phyloP scores from a whole-genome alignment of 306 rosid genomes.

The Malus sylvestris region DNA sequence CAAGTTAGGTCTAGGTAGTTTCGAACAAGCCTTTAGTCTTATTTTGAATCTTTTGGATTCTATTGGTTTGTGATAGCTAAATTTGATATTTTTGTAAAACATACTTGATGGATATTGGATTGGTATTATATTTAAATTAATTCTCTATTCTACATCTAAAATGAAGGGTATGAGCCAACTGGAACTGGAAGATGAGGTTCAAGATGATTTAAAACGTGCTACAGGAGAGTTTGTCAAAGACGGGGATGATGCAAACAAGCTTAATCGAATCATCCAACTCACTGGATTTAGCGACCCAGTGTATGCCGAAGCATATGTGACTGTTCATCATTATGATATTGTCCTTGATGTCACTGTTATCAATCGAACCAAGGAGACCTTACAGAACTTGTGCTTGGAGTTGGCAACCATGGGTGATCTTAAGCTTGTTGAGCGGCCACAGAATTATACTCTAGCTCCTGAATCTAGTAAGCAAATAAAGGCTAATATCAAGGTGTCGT shows the following conservation, averaged over 20 bases:
- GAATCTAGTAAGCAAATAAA: conserved; percentile 73
- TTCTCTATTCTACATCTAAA: not conserved
- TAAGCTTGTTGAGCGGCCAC: conserved; percentile 76
- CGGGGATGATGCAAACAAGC: conserved; percentile 60
- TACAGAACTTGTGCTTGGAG: conserved; percentile 75
- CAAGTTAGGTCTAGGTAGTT: not conserved
- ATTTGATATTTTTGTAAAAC: not conserved
- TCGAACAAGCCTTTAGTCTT: not conserved
- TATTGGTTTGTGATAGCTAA: not conserved
- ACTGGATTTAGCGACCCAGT: conserved; percentile 80
- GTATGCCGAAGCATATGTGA: conserved; percentile 72
- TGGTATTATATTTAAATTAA: not conserved
- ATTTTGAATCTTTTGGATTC: not conserved
- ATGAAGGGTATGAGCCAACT: conserved; percentile 76
- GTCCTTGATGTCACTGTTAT: conserved; percentile 74
- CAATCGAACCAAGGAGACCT: conserved; percentile 70
- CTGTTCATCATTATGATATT: conserved; percentile 73
- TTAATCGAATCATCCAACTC: conserved; percentile 72
- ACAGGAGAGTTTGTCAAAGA: conserved; percentile 70
- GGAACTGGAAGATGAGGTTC: conserved; percentile 76
- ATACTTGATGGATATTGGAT: not conserved
- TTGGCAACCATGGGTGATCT: conserved; percentile 83
- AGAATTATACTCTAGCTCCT: conserved; percentile 71
- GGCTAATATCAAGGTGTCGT: conserved; percentile 73
- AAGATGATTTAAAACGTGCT: conserved; percentile 77